Base-by-base conservation (phyloP, 495 filamentous ascomycete species). In the Lophiostoma macrostomum region DNA sequence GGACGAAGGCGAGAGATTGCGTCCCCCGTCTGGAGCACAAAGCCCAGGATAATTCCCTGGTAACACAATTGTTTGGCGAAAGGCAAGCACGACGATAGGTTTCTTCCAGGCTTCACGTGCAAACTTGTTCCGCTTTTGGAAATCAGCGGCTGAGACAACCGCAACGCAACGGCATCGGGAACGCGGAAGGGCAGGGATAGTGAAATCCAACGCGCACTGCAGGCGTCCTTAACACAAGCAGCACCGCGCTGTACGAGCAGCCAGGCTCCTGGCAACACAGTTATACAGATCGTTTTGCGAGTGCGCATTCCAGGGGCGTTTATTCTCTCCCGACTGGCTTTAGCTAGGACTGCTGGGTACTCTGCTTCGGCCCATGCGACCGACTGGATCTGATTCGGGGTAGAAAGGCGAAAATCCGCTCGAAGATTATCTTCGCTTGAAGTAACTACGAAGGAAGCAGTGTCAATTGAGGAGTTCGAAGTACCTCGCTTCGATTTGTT, bases 81-180 rank as follows among this genome's bases (percentile, higher is more conserved):
- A 12, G 20, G 44, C 34, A 48, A 48, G 11, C 22, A 31, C 19
- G 11, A 22, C 27, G 25, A 18, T 22, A 8, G 3, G n/a, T 19
- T 4, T 12, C 31, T 35, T 20, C n/a, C n/a, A n/a, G n/a, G 25
- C 43, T 18, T 39, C 54, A 58, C 47, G 47, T 58, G 47, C 54
- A 44, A 45, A 46, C 38, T 29, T 22, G 4, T 18, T 38, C 39
- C 39, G 34, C 14, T 4, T 46, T n/a, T 41, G 34, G 45, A 36
- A 31, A 31, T 31, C 30, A 23, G 32, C 44, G 25, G 25, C 29
- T 27, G 34, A 24, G 1, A n/a, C n/a, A n/a, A n/a, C n/a, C n/a
- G n/a, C n/a, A n/a, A n/a, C n/a, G n/a, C 12, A 34, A 4, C 25
- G 13, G 34, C 16, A 27, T 39, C 23, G 39, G 53, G 29, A 47